A percentile compares a stretch with the other conserved stretches of the same genome.
These are phyloP conservation scores for Hypoxylon rickii DNA, from an alignment of 495 filamentous ascomycete genomes.

Conservation along the genomic window DNA sequence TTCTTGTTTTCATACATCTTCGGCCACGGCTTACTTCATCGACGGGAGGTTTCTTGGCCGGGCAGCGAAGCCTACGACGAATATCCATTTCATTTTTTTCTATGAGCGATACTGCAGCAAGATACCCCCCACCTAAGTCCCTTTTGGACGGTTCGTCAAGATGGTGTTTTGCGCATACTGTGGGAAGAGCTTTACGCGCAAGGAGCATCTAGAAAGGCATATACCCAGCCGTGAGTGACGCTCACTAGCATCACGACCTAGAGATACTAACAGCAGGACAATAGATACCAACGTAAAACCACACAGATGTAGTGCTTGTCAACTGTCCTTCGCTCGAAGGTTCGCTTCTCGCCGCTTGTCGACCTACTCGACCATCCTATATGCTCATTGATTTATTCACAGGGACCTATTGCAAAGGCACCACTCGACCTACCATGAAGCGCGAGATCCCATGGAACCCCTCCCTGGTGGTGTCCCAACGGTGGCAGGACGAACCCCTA, in stretches of 20 bases:
- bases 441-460: conserved; percentile 47
- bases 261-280: conserved; percentile 29
- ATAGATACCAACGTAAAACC: conserved; percentile 70
- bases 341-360: conserved; percentile 30
- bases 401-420: conserved; percentile 67
- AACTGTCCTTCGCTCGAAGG: conserved; percentile 66
- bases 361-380: not conserved
- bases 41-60: not conserved
- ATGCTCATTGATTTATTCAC: conserved; percentile 28
- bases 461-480: conserved; percentile 44
- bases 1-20: conserved; percentile 3
- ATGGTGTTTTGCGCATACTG: conserved; percentile 67
- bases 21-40: not conserved
- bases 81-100: conserved; percentile 1
- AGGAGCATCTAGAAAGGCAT: conserved; percentile 69
- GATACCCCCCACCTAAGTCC: not conserved
- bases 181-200: conserved; percentile 65
- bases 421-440: conserved; percentile 55
- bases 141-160: conserved; percentile 2
- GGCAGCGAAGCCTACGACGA: not conserved
- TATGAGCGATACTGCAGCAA: conserved; percentile 15
- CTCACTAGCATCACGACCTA: not conserved
- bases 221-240: conserved; percentile 60
- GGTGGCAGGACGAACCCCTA: conserved; percentile 48
- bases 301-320: conserved; percentile 61